Base-by-base conservation (phyloP, 2,329 filamentous ascomycete genomes). In the Trichothecium sympodiale region DNA sequence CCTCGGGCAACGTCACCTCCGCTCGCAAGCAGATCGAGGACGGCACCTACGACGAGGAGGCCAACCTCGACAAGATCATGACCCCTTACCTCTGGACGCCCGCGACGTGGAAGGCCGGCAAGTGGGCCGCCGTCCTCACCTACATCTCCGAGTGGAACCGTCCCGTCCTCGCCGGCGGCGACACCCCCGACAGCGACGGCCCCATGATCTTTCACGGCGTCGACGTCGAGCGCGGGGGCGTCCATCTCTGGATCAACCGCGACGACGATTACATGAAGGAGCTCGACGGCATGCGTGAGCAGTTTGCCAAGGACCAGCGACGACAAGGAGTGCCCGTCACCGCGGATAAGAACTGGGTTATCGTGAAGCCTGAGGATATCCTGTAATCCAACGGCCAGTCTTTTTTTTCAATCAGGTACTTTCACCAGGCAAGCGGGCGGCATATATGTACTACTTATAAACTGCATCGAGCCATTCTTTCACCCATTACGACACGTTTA, bases 151-250 rank as follows among this genome's bases (percentile, higher is more conserved):
- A 57, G 39, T 65, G 62, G 62, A 62, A 58, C 46, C 52, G 50
- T 39, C 61, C 62, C 2, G 44, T 65, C 5, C 47, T 65, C 2
- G 62, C 53, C 10, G 62, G 38, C 2, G 62, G 62, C n/a, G 62
- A 65, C 37, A 64, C 62, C 1, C 62, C 61, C 0, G 49, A 46
- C 8, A 64, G 60, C 41, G 62, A 65, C 33, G 60, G 58, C 0
- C 58, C 59, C 8, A 65, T 65, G 62, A 48, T 57, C 12, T 64
- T 65, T 44, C 60, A 65, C 23, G 62, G 58, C 9, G 62, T 63
- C 4, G 59, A 65, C 33, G 54, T 61, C 9, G 48, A 41, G 10
- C 55, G 56, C 34, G 62, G 61, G 3, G 62, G 62, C 3, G 47
- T 64, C 18, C 54, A 61, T 34, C 46, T 67, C 17, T 60, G 60